Conservation (phyloP, 2,329 filamentous ascomycete genomes). For the Emmonsiellopsis sp. region DNA sequence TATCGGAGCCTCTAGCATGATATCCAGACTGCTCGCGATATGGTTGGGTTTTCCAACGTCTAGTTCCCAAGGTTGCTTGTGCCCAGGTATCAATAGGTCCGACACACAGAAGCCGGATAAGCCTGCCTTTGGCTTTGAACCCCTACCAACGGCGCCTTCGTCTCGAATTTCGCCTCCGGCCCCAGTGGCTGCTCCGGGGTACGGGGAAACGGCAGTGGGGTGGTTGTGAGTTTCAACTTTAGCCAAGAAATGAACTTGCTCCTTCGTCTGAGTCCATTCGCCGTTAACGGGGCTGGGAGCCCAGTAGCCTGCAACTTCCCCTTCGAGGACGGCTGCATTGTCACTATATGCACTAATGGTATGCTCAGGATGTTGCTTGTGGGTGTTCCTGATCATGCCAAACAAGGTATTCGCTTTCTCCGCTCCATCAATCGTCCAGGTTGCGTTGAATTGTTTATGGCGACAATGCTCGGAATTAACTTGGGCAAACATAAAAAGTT, state of each 20-base stretch:
- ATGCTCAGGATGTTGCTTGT: constrained; percentile 63
- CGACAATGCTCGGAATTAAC: constrained; percentile 94
- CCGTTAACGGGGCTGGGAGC: constrained; percentile 78
- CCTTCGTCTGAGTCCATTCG: constrained; percentile 78
- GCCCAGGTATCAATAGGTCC: constrained; percentile 78
- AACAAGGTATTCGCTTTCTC: constrained; percentile 75
- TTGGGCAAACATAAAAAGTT: constrained; percentile 98
- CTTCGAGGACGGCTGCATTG: constrained; percentile 86
- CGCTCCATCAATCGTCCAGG: constrained; percentile 86
- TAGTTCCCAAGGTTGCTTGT: constrained; percentile 77
- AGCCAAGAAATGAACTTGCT: constrained; percentile 74
- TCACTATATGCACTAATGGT: constrained; percentile 97
- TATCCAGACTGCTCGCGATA: constrained; percentile 87
- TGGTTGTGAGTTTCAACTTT: constrained; percentile 99
- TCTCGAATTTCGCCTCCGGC: constrained; percentile 94
- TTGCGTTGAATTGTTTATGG: constrained; percentile 91
- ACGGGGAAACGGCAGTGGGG: constrained; percentile 89
- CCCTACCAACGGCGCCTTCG: constrained; percentile 86
- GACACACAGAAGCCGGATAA: constrained; percentile 92
- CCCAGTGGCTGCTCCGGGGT: constrained; percentile 85
- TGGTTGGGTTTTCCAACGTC: constrained; percentile 84
- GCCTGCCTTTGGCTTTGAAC: constrained; percentile 86
- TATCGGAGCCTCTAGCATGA: constrained; percentile 95
- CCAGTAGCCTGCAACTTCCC: constrained; percentile 67
- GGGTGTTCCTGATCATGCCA: constrained; percentile 92